A percentile compares a stretch with the other conserved stretches of the same genome.
Conservation (phyloP, 2,329 filamentous ascomycete species). For the Fusarium drepaniforme region DNA sequence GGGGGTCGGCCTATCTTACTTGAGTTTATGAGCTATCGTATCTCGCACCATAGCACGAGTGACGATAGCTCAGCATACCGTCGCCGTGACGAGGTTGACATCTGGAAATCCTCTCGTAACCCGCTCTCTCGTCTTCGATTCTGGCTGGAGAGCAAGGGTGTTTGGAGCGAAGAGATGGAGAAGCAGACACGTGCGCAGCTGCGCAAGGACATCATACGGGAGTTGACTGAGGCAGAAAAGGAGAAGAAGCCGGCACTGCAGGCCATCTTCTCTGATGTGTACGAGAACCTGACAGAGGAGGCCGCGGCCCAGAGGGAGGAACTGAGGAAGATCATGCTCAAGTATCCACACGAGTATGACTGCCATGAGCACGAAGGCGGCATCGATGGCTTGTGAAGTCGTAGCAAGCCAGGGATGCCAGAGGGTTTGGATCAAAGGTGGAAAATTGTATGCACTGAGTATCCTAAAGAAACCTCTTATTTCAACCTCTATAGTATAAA, state of each 20-base stretch:
- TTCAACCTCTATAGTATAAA: too few species aligned
- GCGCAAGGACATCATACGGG: not conserved
- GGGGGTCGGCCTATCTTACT: constrained; percentile 13
- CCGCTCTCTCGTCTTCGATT: not conserved
- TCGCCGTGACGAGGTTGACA: not conserved
- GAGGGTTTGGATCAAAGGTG: too few species aligned
- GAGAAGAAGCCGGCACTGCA: not conserved
- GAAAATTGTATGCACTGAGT: too few species aligned
- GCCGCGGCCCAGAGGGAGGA: too few species aligned
- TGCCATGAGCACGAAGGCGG: too few species aligned
- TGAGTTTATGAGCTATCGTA: constrained; percentile 24
- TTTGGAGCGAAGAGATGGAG: constrained; percentile 8
- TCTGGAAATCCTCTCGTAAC: too few species aligned
- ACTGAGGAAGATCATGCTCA: too few species aligned
- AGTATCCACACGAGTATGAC: too few species aligned
- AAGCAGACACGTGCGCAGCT: not conserved
- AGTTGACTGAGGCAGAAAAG: not conserved
- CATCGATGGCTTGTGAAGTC: too few species aligned
- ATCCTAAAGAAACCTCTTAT: too few species aligned
- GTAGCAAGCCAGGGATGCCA: too few species aligned
- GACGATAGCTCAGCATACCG: constrained; percentile 25
- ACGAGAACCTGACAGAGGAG: too few species aligned
- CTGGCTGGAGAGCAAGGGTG: constrained; percentile 6
- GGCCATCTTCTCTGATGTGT: not conserved
- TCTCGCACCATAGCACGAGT: constrained; percentile 28